Conservation (phyloP, 2,329 filamentous ascomycete genomes). For the Neobulgaria alba region DNA sequence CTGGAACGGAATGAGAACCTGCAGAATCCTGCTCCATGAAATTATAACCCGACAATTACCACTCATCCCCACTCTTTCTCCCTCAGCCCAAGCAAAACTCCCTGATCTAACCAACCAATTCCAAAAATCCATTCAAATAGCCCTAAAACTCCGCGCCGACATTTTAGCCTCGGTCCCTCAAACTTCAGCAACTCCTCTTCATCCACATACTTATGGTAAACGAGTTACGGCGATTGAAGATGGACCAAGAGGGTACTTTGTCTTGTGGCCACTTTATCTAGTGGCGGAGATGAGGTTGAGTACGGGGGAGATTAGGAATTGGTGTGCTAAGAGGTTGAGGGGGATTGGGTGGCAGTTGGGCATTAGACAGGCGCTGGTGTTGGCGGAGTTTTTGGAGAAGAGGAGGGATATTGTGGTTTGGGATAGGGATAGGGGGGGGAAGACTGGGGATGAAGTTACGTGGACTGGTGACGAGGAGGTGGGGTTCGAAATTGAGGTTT, state of each 20-base stretch:
- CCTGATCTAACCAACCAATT: conserved; percentile 8
- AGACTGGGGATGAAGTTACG: not conserved
- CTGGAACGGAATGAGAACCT: conserved; percentile 22
- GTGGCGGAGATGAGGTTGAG: conserved; percentile 18
- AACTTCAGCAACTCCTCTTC: conserved; percentile 1
- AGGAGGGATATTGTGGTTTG: not conserved
- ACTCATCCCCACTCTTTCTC: not conserved
- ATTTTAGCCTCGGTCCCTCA: conserved; percentile 25
- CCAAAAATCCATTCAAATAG: conserved; percentile 6
- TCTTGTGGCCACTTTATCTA: conserved; percentile 23
- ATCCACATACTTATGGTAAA: not conserved
- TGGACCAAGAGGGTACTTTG: conserved; percentile 15
- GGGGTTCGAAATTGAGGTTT: too few species aligned
- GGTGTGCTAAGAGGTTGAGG: conserved; percentile 14
- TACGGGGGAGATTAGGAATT: conserved; percentile 13
- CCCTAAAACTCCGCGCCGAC: conserved; percentile 16
- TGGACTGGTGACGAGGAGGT: not conserved
- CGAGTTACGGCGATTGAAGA: conserved; percentile 4
- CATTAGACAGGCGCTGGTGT: conserved; percentile 18
- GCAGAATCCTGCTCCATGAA: conserved; percentile 22
- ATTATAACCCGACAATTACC: conserved; percentile 17
- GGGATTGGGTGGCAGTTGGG: conserved; percentile 14
- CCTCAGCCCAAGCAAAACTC: conserved; percentile 6
- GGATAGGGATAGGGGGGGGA: not conserved
- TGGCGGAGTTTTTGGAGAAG: conserved; percentile 11